Evolutionary conservation across 2,329 filamentous ascomycete species (phyloP), one percentile per base, ranked within the genome.

Genomic region (Ascocoryne sarcoides): DNA sequence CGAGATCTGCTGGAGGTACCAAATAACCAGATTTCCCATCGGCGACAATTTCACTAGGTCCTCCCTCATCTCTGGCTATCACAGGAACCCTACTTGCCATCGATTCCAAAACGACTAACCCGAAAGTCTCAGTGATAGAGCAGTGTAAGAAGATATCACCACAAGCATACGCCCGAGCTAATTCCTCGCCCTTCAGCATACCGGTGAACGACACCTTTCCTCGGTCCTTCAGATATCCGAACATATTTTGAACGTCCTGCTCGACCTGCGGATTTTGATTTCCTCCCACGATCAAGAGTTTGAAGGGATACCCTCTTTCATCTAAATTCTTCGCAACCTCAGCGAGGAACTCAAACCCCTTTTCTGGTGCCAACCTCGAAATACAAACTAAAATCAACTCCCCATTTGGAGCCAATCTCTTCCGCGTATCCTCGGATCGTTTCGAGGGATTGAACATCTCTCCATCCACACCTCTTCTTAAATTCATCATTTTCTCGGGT

Each of bases 1-100:
- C 66, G 8, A 82, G 53, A 47, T 83, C 75, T n/a, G 68, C 50
- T 0, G 79, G 76, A 0, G 69, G 67, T 1, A 80, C 66, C 5
- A 84, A 64, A 51, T 71, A 82, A 10, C 80, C 80, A 0, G 73
- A 79, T 26, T 67, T 62, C 10, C 68, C 71, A 48, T 84, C 63
- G 18, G 67, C 64, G 26, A 84, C 69, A 39, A 79, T 82, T 53
- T 84, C 79, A 26, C 75, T 79, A 1, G 80, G 80, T 0, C 81
- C 80, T 8, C 80, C 80, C 54, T 81, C 76, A 51, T 84, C 78
- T 33, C 81, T 69, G 2, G 80, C 80, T 38, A 84, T 67, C 17
- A 84, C 79, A 0, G 79, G 79, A 2, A 85, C 68, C 2, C 79
- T 78, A 47, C 77, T 82, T 0, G 79, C 79, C 79, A 84, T 83